Evolutionary conservation across 2,329 filamentous ascomycete genomes (phyloP).

Genomic region (Sarocladiaceae sp.): DNA sequence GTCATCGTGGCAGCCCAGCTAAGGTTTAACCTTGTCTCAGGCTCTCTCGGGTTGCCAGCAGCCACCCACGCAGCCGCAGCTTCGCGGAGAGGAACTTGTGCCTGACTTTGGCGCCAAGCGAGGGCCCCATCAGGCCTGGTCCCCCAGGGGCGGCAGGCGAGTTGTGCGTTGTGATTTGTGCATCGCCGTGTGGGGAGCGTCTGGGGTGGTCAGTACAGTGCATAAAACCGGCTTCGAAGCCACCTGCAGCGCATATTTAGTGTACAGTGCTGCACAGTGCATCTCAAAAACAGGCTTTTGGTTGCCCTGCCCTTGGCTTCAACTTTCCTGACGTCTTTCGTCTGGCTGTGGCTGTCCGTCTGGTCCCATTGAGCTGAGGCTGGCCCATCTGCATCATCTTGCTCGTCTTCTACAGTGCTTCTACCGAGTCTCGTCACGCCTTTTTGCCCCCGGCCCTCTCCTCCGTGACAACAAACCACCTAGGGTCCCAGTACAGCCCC

Average conservation of each 20-base stretch:
- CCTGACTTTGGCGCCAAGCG: constrained; percentile 7
- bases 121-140: too few relatives aligned
- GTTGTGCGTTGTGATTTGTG: constrained; percentile 6
- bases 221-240: constrained; percentile 1
- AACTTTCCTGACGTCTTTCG: background rate
- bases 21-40: too few relatives aligned
- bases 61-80: too few relatives aligned
- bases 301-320: background rate
- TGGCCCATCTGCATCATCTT: background rate
- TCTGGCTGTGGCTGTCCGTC: background rate
- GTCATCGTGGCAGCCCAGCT: background rate
- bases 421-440: constrained; percentile 1
- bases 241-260: background rate
- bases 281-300: background rate
- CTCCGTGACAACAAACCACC: background rate
- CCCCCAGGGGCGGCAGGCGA: background rate
- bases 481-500: background rate
- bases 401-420: background rate
- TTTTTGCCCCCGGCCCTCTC: background rate
- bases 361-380: background rate
- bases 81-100: constrained; percentile 2
- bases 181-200: background rate
- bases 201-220: background rate
- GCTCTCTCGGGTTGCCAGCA: too few relatives aligned
- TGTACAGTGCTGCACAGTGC: background rate